A percentile compares a stretch with the other conserved stretches of the same genome.
Evolutionary conservation across 177 flowering plant genomes (phyloP).

Genomic region (Telopea speciosissima): DNA sequence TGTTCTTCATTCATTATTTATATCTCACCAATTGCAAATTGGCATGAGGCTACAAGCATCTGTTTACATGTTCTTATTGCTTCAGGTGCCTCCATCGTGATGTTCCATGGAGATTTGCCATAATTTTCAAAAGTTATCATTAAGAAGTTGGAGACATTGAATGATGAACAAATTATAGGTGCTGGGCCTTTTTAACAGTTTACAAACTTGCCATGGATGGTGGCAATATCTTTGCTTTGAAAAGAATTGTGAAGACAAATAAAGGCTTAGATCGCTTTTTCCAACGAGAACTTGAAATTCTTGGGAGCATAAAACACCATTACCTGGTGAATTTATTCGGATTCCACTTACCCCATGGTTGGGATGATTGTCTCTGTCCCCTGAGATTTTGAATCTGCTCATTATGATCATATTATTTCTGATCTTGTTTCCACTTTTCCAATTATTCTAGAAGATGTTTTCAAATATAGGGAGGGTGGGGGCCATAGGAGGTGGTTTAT

Average conservation of each 20-base stretch:
- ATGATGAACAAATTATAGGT: constrained; percentile 84
- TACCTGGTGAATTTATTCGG: constrained; percentile 62
- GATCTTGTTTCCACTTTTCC: no score
- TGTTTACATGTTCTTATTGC: constrained; percentile 9
- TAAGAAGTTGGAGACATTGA: constrained; percentile 72
- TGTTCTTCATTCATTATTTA: background rate
- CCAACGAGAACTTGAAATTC: constrained; percentile 96
- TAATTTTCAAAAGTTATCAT: constrained; percentile 92
- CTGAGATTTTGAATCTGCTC: no score
- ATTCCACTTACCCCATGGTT: no score
- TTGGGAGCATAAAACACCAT: constrained; percentile 95
- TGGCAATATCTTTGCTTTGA: constrained; percentile 87
- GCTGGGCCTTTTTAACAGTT: constrained; percentile 88
- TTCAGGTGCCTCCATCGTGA: constrained; percentile 94
- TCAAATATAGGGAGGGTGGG: no score
- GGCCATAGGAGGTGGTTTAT: no score
- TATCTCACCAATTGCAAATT: background rate
- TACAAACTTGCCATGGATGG: constrained; percentile 97
- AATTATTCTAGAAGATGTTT: no score
- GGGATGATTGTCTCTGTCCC: no score
- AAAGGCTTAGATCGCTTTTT: constrained; percentile 85
- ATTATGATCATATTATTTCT: no score
- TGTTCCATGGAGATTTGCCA: constrained; percentile 98
- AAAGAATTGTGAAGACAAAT: constrained; percentile 77
- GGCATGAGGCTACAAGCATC: background rate